These are phyloP conservation scores for Corymbia citriodora DNA, from an alignment of 441 rosid species.

Conservation along the genomic window DNA sequence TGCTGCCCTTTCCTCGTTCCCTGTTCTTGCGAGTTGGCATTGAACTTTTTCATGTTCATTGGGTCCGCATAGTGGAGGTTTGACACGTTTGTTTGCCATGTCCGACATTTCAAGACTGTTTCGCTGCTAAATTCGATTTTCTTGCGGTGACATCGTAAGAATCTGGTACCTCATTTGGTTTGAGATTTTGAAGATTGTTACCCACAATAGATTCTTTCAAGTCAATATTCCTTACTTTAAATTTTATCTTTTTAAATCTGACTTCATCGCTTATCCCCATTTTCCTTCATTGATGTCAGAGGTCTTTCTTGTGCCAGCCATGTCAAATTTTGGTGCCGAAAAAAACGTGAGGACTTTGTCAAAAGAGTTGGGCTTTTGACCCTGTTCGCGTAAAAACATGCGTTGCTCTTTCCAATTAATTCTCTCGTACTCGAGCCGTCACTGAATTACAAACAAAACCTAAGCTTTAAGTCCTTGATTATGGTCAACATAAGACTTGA, in stretches of 20 bases:
- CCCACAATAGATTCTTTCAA: neutral
- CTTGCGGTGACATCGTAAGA: neutral
- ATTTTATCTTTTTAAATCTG: too few species aligned
- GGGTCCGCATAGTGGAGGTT: neutral
- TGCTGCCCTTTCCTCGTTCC: neutral
- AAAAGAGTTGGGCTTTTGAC: neutral
- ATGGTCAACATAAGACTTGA: neutral
- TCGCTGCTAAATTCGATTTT: neutral
- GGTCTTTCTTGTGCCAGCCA: neutral
- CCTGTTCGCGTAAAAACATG: neutral
- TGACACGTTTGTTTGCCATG: too few species aligned
- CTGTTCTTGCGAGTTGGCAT: neutral
- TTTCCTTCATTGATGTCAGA: too few species aligned
- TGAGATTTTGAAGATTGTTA: neutral
- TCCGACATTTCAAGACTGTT: neutral
- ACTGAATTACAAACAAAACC: neutral
- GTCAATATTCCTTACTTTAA: too few species aligned
- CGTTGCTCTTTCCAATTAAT: neutral
- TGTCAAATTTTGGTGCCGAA: neutral
- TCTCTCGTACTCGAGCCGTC: neutral
- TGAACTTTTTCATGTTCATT: neutral
- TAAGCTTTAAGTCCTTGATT: neutral
- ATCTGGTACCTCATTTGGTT: neutral
- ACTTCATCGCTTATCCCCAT: too few species aligned
- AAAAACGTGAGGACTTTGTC: neutral